Evolutionary conservation across 129 eudicot genomes (phyloP), one percentile per base, ranked within the genome.

Genomic region (Flaveria ramosissima): DNA sequence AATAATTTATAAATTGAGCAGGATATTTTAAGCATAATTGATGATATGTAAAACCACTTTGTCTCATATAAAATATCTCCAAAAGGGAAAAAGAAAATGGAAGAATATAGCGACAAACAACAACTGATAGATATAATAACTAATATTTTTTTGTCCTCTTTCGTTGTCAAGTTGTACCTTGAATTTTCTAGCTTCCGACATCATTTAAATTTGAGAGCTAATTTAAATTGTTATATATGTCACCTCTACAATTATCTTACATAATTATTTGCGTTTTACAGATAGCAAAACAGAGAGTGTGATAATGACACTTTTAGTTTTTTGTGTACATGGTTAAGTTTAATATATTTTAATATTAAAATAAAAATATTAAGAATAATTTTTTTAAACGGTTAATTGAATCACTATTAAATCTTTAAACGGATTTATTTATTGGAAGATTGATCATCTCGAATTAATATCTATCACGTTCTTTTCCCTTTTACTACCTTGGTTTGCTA

Each of bases 81-180:
- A 36, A 32, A 32, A 32, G 20, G 2, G 16, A 74, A 42, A n/a
- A 42, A 27, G 6, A 74, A 45, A 45, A 45, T 1, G 10, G 50
- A 45, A 43, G 50, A 62, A 41, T 26, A 62, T 42, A 46, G 12
- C 11, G 71, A 75, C 79, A 75, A 75, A 26, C 24, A 15, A 75
- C 79, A 75, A 76, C 27, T 76, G 20, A 19, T 47, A 47, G 39
- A 48, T 48, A 19, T 67, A 64, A 64, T 65, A 76, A 76, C 80
- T 76, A 65, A 65, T 76, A 64, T 50, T 19, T 12, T 27, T 65
- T 76, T 65, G 80, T 76, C 80, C 5, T 50, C 42, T 76, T 76
- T 47, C 13, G 4, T 47, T 75, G 73, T 76, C 80, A 76, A 65
- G 53, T 65, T 65, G 80, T 65, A 65, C 1, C 41, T 20, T 50